Evolutionary conservation across 441 rosid genomes (phyloP).

Genomic region (Euphorbia celastroides): DNA sequence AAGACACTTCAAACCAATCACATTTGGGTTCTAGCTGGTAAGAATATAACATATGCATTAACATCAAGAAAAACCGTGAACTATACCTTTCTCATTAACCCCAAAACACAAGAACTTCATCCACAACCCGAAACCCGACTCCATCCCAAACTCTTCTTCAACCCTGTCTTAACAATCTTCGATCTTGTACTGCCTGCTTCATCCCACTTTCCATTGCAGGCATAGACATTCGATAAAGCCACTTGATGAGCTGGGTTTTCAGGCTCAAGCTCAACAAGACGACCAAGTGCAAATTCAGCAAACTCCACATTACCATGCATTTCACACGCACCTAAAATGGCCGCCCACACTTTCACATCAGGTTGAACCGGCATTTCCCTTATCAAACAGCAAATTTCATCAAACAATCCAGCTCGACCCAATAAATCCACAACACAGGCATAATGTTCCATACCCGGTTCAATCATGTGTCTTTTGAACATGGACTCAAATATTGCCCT

Average conservation of each 20-base stretch:
- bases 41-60: neutral
- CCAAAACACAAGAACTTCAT: neutral
- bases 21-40: neutral
- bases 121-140: slow-evolving; percentile 35
- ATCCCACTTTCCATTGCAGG: slow-evolving; percentile 33
- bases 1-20: neutral
- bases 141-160: slow-evolving; percentile 31
- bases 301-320: slow-evolving; percentile 49
- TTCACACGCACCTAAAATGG: too few species aligned
- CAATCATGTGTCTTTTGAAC: slow-evolving; percentile 35
- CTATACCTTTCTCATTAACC: neutral
- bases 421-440: slow-evolving; percentile 79
- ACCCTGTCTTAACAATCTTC: slow-evolving; percentile 23
- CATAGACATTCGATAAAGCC: slow-evolving; percentile 30
- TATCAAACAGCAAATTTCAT: slow-evolving; percentile 48
- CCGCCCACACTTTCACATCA: too few species aligned
- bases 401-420: slow-evolving; percentile 68
- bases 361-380: slow-evolving; percentile 36
- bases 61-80: neutral
- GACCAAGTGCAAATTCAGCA: slow-evolving; percentile 35
- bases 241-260: slow-evolving; percentile 39
- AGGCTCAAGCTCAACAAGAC: slow-evolving; percentile 45
- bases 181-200: slow-evolving; percentile 31
- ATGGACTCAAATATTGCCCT: slow-evolving; percentile 47
- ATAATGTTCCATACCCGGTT: slow-evolving; percentile 62